Conservation (phyloP, 495 filamentous ascomycete genomes). For the Aspergillus nanangensis region DNA sequence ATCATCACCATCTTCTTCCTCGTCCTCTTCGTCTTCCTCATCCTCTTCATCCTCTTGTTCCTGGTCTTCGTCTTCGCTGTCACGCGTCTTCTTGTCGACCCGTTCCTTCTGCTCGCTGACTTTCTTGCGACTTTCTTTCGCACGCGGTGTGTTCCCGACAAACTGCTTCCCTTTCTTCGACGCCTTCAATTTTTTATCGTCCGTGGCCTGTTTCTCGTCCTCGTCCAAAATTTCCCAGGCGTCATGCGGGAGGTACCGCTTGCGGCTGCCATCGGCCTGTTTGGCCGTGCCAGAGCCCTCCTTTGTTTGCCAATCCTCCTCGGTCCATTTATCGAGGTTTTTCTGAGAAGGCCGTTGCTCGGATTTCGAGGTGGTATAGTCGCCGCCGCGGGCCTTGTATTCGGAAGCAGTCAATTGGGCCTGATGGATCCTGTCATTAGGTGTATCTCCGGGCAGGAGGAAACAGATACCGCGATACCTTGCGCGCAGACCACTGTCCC, state of each 20-base stretch:
- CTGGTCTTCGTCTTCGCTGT: conserved; percentile 8
- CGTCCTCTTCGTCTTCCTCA: conserved; percentile 12
- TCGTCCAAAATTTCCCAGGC: conserved; percentile 47
- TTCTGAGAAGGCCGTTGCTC: conserved; percentile 36
- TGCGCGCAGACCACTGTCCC: conserved; percentile 48
- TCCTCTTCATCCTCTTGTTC: background rate
- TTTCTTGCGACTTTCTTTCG: conserved; percentile 30
- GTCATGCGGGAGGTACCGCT: conserved; percentile 46
- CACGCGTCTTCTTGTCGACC: conserved; percentile 11
- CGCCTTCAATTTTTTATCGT: conserved; percentile 37
- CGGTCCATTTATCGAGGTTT: conserved; percentile 38
- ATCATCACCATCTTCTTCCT: conserved; percentile 11
- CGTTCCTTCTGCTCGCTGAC: conserved; percentile 18
- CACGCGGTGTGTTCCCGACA: conserved; percentile 37
- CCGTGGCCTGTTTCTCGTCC: conserved; percentile 39
- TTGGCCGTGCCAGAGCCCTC: conserved; percentile 42
- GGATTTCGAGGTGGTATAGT: conserved; percentile 41
- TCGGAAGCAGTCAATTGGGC: conserved; percentile 48
- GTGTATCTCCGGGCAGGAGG: background rate
- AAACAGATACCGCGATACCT: conserved; percentile 19
- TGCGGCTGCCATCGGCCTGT: conserved; percentile 37
- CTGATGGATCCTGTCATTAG: conserved; percentile 10
- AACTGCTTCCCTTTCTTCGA: conserved; percentile 42
- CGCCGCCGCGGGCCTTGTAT: conserved; percentile 48
- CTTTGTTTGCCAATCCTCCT: conserved; percentile 50